phyloP scores from a whole-genome alignment of 768 basidiomycete genomes.

The Boletus rubescentipes region DNA sequence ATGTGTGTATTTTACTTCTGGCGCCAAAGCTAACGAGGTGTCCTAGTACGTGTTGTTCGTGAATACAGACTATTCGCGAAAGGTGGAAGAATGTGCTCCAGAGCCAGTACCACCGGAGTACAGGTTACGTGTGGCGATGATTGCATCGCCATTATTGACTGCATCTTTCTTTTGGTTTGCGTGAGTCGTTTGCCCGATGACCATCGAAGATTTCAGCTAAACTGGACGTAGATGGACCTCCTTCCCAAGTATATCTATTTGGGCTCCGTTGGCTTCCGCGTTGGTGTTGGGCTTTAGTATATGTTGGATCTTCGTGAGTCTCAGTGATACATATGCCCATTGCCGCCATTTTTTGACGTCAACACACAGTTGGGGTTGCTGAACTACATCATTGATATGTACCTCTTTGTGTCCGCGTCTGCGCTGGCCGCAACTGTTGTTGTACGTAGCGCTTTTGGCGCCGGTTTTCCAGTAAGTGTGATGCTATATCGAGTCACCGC shows the following conservation, averaged over 20 bases:
- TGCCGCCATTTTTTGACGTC: neutral
- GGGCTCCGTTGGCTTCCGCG: constrained; percentile 54
- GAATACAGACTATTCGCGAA: constrained; percentile 49
- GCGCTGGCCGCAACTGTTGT: constrained; percentile 56
- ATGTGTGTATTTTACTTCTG: constrained; percentile 15
- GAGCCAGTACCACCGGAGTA: constrained; percentile 60
- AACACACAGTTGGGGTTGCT: constrained; percentile 45
- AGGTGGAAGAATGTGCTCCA: constrained; percentile 44
- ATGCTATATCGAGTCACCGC: neutral
- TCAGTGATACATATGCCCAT: neutral
- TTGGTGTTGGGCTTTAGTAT: constrained; percentile 52
- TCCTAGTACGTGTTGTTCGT: constrained; percentile 45
- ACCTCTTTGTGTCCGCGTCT: constrained; percentile 53
- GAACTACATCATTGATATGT: constrained; percentile 65
- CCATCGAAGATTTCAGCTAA: neutral
- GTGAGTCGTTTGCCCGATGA: constrained; percentile 27
- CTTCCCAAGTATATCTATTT: constrained; percentile 48
- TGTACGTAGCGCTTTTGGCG: constrained; percentile 52
- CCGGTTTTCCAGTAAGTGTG: constrained; percentile 40
- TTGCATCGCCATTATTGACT: constrained; percentile 52
- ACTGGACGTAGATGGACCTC: constrained; percentile 52
- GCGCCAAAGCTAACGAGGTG: neutral
- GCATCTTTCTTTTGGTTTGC: constrained; percentile 66
- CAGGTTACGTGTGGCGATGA: constrained; percentile 48
- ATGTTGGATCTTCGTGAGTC: constrained; percentile 53